Conservation (phyloP, 2,329 filamentous ascomycete genomes). For the Aspergillus sp. region DNA sequence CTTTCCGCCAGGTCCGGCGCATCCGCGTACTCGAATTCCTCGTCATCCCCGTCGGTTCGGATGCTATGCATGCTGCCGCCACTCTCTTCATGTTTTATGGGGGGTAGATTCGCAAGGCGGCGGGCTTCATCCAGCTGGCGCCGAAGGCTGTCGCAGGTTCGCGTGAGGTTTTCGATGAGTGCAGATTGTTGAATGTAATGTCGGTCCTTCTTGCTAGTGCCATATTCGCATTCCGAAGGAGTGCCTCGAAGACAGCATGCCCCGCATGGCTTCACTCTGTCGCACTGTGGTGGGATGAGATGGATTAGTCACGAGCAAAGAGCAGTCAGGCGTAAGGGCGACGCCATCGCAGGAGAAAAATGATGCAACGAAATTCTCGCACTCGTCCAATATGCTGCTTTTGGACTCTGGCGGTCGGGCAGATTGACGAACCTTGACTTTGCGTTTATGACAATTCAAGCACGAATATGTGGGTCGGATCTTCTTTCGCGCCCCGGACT, state of each 20-base stretch:
- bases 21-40: neutral
- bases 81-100: conserved; percentile 16
- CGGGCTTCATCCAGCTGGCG: conserved; percentile 20
- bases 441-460: conserved; percentile 31
- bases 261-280: conserved; percentile 31
- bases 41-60: conserved; percentile 1
- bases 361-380: neutral
- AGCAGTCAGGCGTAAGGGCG: neutral
- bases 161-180: conserved; percentile 27
- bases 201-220: conserved; percentile 30
- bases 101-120: conserved; percentile 14
- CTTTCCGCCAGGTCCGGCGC: neutral
- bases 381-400: neutral
- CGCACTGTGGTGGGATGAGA: conserved; percentile 21
- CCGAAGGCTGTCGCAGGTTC: conserved; percentile 21
- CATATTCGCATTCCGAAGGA: conserved; percentile 33
- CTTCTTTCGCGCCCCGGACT: conserved; percentile 22
- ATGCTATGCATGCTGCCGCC: neutral
- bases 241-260: conserved; percentile 31
- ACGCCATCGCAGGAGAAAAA: neutral
- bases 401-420: neutral
- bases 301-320: neutral
- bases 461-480: conserved; percentile 32
- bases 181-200: conserved; percentile 29
- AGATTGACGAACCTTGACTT: conserved; percentile 29